phyloP scores from a whole-genome alignment of 495 filamentous ascomycete species.

The Penicillium simplicissimum region DNA sequence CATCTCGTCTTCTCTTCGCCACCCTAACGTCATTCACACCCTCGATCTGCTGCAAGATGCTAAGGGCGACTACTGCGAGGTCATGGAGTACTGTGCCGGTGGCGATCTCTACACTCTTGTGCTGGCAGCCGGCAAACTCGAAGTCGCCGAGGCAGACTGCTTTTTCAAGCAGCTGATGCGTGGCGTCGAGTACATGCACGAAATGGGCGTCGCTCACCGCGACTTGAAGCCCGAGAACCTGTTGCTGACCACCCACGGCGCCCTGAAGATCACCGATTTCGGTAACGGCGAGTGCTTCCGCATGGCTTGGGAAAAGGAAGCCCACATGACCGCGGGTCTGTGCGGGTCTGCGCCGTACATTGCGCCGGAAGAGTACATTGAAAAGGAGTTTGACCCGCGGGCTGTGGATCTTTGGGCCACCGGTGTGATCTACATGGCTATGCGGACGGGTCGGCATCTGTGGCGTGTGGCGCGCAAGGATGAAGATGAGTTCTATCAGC shows the following conservation, averaged over 20 bases:
- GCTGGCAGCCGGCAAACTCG: slow-evolving; percentile 87
- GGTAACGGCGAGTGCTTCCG: slow-evolving; percentile 99
- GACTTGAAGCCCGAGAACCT: slow-evolving; percentile 98
- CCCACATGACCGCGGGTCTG: slow-evolving; percentile 95
- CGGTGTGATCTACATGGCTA: slow-evolving; percentile 99
- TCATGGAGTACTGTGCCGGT: slow-evolving; percentile 98
- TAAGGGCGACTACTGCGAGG: slow-evolving; percentile 98
- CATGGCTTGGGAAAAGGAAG: slow-evolving; percentile 98
- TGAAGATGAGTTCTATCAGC: slow-evolving; percentile 94
- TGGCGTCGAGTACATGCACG: slow-evolving; percentile 98
- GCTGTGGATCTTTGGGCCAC: slow-evolving; percentile 98
- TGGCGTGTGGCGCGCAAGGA: slow-evolving; percentile 96
- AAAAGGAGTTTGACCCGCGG: slow-evolving; percentile 93
- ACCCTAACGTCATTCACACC: slow-evolving; percentile 98
- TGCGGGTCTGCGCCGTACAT: slow-evolving; percentile 98
- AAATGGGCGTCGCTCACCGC: slow-evolving; percentile 98
- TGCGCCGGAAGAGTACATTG: slow-evolving; percentile 92
- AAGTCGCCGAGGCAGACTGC: slow-evolving; percentile 93
- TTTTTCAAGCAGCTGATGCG: slow-evolving; percentile 99
- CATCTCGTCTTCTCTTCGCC: slow-evolving; percentile 93
- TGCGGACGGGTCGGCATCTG: slow-evolving; percentile 93
- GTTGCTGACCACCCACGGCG: slow-evolving; percentile 86
- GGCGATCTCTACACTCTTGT: slow-evolving; percentile 96
- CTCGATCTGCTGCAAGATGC: slow-evolving; percentile 92
- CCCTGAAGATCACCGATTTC: slow-evolving; percentile 98